phyloP scores from a whole-genome alignment of 805 yeast species.

The Suhomyces faveliae region DNA sequence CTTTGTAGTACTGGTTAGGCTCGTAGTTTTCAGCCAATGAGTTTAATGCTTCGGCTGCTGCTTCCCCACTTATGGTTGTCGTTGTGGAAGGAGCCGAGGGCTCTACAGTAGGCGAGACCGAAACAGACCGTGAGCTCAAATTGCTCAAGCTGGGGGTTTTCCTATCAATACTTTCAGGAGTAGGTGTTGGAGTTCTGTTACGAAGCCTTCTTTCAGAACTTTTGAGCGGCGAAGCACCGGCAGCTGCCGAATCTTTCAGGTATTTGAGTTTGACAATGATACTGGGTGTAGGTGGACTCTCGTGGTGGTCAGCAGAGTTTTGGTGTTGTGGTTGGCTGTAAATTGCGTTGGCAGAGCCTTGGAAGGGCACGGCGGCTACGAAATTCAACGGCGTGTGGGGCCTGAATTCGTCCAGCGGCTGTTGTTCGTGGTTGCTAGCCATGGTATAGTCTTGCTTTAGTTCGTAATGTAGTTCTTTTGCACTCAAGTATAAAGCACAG shows the following conservation, averaged over 20 bases:
- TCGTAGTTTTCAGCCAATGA: background rate
- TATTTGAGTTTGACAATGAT: background rate
- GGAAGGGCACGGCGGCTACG: background rate
- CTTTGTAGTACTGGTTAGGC: conserved; percentile 6
- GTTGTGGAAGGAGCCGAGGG: background rate
- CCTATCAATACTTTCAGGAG: background rate
- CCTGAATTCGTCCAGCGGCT: background rate
- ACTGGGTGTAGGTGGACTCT: conserved; percentile 1
- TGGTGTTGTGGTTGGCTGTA: background rate
- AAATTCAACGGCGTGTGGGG: background rate
- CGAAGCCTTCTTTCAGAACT: background rate
- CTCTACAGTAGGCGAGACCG: background rate
- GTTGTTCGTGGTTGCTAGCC: background rate
- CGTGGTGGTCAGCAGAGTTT: conserved; percentile 3
- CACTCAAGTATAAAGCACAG: background rate
- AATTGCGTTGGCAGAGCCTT: background rate
- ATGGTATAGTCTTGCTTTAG: background rate
- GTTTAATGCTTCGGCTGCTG: background rate
- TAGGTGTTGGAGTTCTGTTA: background rate
- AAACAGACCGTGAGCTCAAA: background rate
- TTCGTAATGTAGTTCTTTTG: background rate
- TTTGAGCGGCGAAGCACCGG: conserved; percentile 1
- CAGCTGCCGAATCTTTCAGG: background rate
- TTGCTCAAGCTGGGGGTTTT: background rate
- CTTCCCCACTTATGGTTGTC: background rate